Base-by-base conservation (phyloP, 352 stramenopile genomes). In the Plasmopara viticola region DNA sequence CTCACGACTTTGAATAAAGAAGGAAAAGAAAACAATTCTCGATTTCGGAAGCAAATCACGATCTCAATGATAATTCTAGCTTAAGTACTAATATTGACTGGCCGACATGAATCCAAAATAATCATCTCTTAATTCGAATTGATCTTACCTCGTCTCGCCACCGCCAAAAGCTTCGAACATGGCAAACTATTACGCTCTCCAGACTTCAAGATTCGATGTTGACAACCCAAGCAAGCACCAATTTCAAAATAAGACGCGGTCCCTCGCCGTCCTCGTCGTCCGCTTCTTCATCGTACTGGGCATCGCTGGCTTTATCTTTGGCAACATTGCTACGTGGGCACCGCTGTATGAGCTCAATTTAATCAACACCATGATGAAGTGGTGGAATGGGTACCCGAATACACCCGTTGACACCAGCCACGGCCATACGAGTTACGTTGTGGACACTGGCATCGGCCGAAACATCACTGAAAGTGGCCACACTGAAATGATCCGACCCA, bases 401-500 rank as follows among this genome's bases (percentile, higher is more conserved):
- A 66, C 62, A 44, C 53, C 60, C 20, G 55, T 46, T 25, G 54
- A 54, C 37, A 58, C 50, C 34, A 52, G 47, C 35, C 54, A 65
- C 28, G 64, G 62, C 28, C 68, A 81, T 56, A 66, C 68, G 44
- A 53, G 58, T 52, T 60, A 65, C 46, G 60, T 78, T 51, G 57
- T 76, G 40, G 73, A 81, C 57, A 84, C 71, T 51, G 68, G 68
- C 13, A 45, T 71, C 18, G 62, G 64, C 20, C 72, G 72, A 34
- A 72, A 84, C 58, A 78, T 80, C 65, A 76, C 63, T 5, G 53
- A 69, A 58, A 66, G 51, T n/a, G 69, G 71, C 37, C 74, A 85
- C 68, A 80, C 66, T 6, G 78, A 89, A 58, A 84, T 89, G 66
- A 60, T 86, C 37, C 66, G 64, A 4, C 72, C 72, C 40, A 89